Evolutionary conservation across 306 rosid genomes (phyloP).

Genomic region (Acmispon strigosus): DNA sequence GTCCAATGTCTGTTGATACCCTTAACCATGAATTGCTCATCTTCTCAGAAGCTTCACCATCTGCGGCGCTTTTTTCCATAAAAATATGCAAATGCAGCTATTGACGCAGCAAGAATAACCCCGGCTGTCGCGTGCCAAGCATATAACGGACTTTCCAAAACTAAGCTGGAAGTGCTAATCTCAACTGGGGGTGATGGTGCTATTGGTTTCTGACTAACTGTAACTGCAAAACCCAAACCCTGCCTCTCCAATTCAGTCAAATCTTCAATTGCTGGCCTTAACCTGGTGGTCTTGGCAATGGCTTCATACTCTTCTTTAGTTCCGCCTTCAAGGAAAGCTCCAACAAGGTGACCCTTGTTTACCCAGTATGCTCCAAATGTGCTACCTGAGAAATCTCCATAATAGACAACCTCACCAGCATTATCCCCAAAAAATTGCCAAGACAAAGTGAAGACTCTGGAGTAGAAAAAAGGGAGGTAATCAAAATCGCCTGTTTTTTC

Average conservation of each 20-base stretch:
- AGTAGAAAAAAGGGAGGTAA: constrained; percentile 92
- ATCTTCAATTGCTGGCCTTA: constrained; percentile 71
- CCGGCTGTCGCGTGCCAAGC: constrained; percentile 87
- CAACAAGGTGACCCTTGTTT: constrained; percentile 74
- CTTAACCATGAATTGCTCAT: background rate
- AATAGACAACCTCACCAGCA: constrained; percentile 76
- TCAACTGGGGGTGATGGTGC: constrained; percentile 30
- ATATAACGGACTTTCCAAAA: constrained; percentile 59
- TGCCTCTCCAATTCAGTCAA: constrained; percentile 68
- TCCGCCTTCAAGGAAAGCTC: constrained; percentile 37
- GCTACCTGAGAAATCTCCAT: constrained; percentile 67
- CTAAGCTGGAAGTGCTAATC: constrained; percentile 28
- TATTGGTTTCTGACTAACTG: constrained; percentile 43
- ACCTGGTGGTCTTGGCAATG: constrained; percentile 47
- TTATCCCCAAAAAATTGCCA: constrained; percentile 97
- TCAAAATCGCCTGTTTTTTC: constrained; percentile 64
- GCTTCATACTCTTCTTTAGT: constrained; percentile 35
- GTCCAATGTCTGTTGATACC: background rate
- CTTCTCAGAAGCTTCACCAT: constrained; percentile 51
- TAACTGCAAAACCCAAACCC: constrained; percentile 69
- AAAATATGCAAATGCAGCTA: constrained; percentile 80
- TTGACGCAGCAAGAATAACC: constrained; percentile 71
- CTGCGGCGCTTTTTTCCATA: constrained; percentile 83
- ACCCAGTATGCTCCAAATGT: constrained; percentile 94
- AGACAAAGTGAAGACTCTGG: constrained; percentile 82